These are phyloP conservation scores for Cutaneotrichosporon mucoides DNA, from an alignment of 1,284 basidiomycete species.

Conservation along the genomic window DNA sequence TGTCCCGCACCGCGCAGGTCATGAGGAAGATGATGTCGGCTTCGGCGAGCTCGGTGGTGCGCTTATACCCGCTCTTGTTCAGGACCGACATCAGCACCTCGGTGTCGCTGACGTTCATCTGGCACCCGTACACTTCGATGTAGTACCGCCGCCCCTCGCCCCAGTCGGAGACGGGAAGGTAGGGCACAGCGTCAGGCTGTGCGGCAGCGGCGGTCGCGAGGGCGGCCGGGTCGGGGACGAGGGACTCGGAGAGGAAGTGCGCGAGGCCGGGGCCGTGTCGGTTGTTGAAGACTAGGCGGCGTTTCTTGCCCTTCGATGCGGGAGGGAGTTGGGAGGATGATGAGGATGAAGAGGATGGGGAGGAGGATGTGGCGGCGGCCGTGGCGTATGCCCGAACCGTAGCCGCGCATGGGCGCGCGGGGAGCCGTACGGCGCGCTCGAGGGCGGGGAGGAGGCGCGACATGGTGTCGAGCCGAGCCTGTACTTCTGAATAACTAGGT, in stretches of 20 bases:
- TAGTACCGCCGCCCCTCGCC: conserved; percentile 7
- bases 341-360: background rate
- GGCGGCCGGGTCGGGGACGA: conserved; percentile 1
- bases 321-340: background rate
- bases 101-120: conserved; percentile 10
- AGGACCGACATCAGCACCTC: conserved; percentile 8
- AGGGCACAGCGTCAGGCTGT: background rate
- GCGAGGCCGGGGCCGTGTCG: conserved; percentile 2
- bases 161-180: conserved; percentile 6
- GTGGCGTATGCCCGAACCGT: background rate
- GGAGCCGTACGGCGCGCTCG: background rate
- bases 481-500: too few species aligned
- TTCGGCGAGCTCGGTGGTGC: conserved; percentile 1
- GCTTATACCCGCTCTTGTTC: conserved; percentile 7
- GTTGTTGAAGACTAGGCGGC: conserved; percentile 5
- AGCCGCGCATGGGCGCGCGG: background rate
- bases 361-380: background rate
- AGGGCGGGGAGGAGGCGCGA: background rate
- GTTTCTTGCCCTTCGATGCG: background rate
- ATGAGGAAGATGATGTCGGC: conserved; percentile 10
- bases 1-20: conserved; percentile 8
- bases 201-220: background rate
- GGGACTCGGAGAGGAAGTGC: conserved; percentile 7
- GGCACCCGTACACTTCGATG: conserved; percentile 10
- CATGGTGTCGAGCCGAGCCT: background rate